Base-by-base conservation (phyloP, 2,329 filamentous ascomycete species). In the Hypoxylon sp. region DNA sequence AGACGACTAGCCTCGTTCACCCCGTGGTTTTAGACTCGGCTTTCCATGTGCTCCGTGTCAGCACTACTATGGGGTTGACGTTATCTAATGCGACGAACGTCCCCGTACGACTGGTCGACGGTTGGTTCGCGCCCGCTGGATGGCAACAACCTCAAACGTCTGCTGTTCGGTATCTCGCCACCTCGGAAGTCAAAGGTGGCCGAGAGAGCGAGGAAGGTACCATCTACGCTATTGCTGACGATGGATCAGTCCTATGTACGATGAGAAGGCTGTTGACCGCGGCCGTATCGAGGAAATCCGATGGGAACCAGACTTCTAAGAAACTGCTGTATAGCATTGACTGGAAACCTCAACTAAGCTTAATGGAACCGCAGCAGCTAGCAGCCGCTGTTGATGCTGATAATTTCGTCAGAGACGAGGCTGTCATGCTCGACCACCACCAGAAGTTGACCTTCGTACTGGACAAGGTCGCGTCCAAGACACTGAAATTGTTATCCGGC, bases 261-360 rank as follows among this genome's bases (percentile, higher is more conserved):
- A 74, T 81, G 11, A 17, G 70, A 42, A 73, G 70, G 35, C 44
- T 75, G 3, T 55, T 74, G 6, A 77, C 74, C 6, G 70, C 75
- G 5, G 64, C 74, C 4, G 71, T 81, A 2, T 74, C 77, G 1
- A 73, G 67, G 51, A 68, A 67, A 1, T 59, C 63, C 2, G 65
- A 72, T 9, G 51, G 52, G 5, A 47, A 60, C 3, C 48, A 70
- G n/a, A 22, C 48, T 24, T 46, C 47, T 17, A 73, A 74, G 58
- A 79, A 78, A 48, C 62, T 81, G 46, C 63, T 82, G 9, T 74
- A 82, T 52, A 74, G 67, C 5, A 66, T 81, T 33, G 76, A 79
- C 26, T 82, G 80, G 80, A 79, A 79, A 64, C 80, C 80, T 0
- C 78, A 81, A 55, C 70, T 82, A 19, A 79, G 78, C 70, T 46